Conservation (phyloP, 768 basidiomycete species). For the Phanerodontia chrysosporium region DNA sequence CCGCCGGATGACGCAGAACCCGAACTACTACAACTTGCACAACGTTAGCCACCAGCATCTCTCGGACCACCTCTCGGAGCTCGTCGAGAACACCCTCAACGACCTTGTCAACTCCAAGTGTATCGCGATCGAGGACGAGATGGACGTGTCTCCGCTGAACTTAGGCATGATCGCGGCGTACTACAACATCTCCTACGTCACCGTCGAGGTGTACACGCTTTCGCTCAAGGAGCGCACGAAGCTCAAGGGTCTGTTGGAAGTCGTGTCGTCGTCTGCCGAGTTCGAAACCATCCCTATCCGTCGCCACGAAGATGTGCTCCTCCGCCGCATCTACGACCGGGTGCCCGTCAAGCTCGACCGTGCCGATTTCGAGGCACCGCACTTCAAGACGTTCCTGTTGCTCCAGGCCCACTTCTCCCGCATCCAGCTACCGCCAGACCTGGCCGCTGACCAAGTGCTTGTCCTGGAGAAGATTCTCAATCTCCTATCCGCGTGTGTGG, state of each 20-base stretch:
- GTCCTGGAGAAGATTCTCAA: constrained; percentile 91
- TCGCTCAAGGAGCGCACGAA: constrained; percentile 96
- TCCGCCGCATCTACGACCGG: constrained; percentile 91
- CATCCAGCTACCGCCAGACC: constrained; percentile 86
- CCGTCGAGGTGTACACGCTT: constrained; percentile 93
- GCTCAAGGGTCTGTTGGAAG: constrained; percentile 93
- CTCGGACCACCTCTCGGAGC: constrained; percentile 92
- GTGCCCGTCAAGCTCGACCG: constrained; percentile 90
- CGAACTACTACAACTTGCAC: constrained; percentile 91
- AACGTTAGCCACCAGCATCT: constrained; percentile 94
- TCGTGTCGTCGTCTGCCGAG: constrained; percentile 94
- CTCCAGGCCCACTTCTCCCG: constrained; percentile 97
- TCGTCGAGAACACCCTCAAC: constrained; percentile 89
- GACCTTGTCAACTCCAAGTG: constrained; percentile 95
- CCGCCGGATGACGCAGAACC: constrained; percentile 95
- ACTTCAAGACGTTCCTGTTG: constrained; percentile 97
- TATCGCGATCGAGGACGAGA: constrained; percentile 91
- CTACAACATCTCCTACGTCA: constrained; percentile 93
- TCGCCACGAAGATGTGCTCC: constrained; percentile 81
- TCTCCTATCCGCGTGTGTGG: constrained; percentile 89
- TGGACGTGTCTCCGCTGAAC: constrained; percentile 89
- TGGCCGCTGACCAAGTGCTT: constrained; percentile 84
- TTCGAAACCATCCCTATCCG: constrained; percentile 95
- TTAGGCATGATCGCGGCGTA: constrained; percentile 98
- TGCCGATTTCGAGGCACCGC: constrained; percentile 86